Percentiles rank a stretch among this genome's conserved stretches.
Evolutionary conservation across 768 basidiomycete species (phyloP).

Genomic region (Tulasnella sp.): DNA sequence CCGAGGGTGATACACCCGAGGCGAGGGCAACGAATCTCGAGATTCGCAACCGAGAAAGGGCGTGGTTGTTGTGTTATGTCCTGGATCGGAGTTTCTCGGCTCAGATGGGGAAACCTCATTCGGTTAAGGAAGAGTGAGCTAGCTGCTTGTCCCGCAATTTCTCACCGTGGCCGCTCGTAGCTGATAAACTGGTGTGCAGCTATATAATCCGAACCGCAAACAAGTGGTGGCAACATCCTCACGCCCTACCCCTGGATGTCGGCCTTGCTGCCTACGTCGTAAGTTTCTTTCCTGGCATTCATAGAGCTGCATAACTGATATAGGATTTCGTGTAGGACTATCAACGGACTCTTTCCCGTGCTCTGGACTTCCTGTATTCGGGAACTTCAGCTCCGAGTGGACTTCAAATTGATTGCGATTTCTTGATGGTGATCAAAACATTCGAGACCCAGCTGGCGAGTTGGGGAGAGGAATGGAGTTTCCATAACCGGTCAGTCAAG

Average conservation of each 20-base stretch:
- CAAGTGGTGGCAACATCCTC: slow-evolving; percentile 67
- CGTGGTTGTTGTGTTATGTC: slow-evolving; percentile 85
- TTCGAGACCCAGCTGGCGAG: slow-evolving; percentile 73
- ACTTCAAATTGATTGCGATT: slow-evolving; percentile 78
- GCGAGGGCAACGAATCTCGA: slow-evolving; percentile 74
- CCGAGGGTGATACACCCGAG: slow-evolving; percentile 67
- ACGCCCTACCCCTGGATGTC: slow-evolving; percentile 61
- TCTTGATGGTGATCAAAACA: slow-evolving; percentile 74
- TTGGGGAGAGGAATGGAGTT: slow-evolving; percentile 55
- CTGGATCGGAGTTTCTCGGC: slow-evolving; percentile 88
- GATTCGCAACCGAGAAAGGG: slow-evolving; percentile 90
- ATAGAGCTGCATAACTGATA: background rate
- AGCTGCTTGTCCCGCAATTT: background rate
- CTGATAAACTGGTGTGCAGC: slow-evolving; percentile 41
- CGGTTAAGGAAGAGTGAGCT: slow-evolving; percentile 87
- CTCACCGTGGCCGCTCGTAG: background rate
- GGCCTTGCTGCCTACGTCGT: slow-evolving; percentile 76
- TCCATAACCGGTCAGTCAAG: slow-evolving; percentile 23
- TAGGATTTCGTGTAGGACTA: slow-evolving; percentile 53
- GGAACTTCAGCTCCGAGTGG: slow-evolving; percentile 76
- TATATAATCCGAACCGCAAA: slow-evolving; percentile 81
- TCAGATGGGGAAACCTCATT: slow-evolving; percentile 95
- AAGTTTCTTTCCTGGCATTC: slow-evolving; percentile 37
- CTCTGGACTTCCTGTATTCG: slow-evolving; percentile 86
- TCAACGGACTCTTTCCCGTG: slow-evolving; percentile 83